Percentiles rank a stretch among this genome's conserved stretches.
phyloP scores from a whole-genome alignment of 73 alveolate species.

The Paramecium caudatum region DNA sequence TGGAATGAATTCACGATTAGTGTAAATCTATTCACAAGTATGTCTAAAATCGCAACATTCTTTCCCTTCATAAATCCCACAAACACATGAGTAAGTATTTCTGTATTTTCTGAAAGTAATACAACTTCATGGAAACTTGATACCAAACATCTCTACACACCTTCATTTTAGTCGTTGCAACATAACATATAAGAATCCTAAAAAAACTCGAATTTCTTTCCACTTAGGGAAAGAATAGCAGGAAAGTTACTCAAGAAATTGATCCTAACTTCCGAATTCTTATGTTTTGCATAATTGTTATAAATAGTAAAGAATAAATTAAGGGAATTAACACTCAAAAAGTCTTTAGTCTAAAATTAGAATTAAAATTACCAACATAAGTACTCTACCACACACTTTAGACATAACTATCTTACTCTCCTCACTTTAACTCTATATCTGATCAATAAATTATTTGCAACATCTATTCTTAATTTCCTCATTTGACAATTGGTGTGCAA shows the following conservation, averaged over 20 bases:
- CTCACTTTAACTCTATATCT: slow-evolving; percentile 50
- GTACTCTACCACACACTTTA: slow-evolving; percentile 60
- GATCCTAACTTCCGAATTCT: slow-evolving; percentile 48
- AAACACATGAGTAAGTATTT: neutral
- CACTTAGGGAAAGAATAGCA: slow-evolving; percentile 48
- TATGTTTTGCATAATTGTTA: slow-evolving; percentile 16
- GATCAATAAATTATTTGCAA: slow-evolving; percentile 67
- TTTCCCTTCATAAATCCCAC: neutral
- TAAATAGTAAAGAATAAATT: neutral
- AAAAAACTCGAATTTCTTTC: slow-evolving; percentile 60
- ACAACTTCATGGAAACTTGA: slow-evolving; percentile 72
- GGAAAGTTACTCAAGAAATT: slow-evolving; percentile 69
- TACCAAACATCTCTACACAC: neutral
- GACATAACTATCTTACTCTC: slow-evolving; percentile 62
- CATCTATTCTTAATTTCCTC: slow-evolving; percentile 70
- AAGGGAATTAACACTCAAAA: neutral
- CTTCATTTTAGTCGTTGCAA: slow-evolving; percentile 26
- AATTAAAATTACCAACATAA: neutral
- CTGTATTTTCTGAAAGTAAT: slow-evolving; percentile 12
- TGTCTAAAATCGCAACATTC: neutral
- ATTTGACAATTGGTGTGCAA: slow-evolving; percentile 60
- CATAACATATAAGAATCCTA: slow-evolving; percentile 16
- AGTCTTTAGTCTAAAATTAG: slow-evolving; percentile 12
- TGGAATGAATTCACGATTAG: neutral
- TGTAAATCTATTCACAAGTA: neutral